Percentiles rank a stretch among this genome's conserved stretches.
phyloP scores from a whole-genome alignment of 441 rosid species.

The Euphorbia neoarborescens region DNA sequence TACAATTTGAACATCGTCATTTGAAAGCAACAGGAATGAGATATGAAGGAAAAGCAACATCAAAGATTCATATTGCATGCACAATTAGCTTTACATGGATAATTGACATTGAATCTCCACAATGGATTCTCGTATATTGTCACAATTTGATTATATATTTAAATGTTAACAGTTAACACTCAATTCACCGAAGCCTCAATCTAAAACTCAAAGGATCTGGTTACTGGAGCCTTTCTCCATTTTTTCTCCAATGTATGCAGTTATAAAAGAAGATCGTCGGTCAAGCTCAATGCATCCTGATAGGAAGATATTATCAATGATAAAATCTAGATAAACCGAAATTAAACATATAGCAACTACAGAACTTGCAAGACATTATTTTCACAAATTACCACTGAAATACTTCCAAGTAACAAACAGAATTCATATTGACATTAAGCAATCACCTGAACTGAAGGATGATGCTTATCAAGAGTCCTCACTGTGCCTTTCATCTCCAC shows the following conservation, averaged over 20 bases:
- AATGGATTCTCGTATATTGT: conserved; percentile 21
- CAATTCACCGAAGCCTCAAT: not conserved
- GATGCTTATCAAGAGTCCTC: conserved; percentile 7
- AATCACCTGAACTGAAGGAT: conserved; percentile 17
- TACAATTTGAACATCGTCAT: not conserved
- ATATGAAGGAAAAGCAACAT: conserved; percentile 4
- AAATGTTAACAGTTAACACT: conserved; percentile 1
- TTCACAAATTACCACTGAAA: not conserved
- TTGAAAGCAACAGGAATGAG: not conserved
- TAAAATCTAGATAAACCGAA: not conserved
- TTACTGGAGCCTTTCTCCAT: not conserved
- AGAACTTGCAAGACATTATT: not conserved
- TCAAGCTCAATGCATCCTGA: not conserved
- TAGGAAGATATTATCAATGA: not conserved
- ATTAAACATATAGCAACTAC: not conserved
- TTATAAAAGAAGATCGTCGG: not conserved
- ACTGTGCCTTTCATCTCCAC: conserved; percentile 15
- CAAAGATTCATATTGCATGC: conserved; percentile 7
- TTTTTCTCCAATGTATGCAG: not conserved
- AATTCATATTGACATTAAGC: not conserved
- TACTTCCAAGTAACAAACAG: conserved; percentile 2
- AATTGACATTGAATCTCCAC: not conserved
- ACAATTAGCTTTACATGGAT: not conserved
- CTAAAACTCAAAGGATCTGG: not conserved
- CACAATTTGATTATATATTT: not conserved